Percentiles rank a stretch among this genome's conserved stretches.
Evolutionary conservation across 345 rosid species (phyloP).

Genomic region (Microthlaspi erraticum): DNA sequence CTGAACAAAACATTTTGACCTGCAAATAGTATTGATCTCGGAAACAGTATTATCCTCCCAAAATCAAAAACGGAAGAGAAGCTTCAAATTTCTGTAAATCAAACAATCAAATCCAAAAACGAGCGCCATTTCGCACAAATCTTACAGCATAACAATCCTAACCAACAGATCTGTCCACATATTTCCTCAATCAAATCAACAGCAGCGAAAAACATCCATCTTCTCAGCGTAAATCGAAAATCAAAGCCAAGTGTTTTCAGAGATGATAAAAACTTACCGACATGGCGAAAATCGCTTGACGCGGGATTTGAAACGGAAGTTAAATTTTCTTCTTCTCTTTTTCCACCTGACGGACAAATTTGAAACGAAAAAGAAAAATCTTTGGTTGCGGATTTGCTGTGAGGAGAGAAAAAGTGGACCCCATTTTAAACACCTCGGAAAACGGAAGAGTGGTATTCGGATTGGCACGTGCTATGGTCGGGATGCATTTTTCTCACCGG

Average conservation of each 20-base stretch:
- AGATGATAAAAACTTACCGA: slow-evolving; percentile 29
- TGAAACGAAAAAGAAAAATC: slow-evolving; percentile 33
- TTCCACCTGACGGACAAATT: slow-evolving; percentile 6
- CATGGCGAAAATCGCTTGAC: slow-evolving; percentile 33
- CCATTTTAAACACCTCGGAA: slow-evolving; percentile 26
- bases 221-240: background rate
- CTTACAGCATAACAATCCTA: background rate
- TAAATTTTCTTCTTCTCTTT: background rate
- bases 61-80: slow-evolving; percentile 1
- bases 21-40: background rate
- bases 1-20: background rate
- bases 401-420: slow-evolving; percentile 15
- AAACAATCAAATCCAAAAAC: background rate
- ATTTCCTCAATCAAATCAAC: slow-evolving; percentile 12
- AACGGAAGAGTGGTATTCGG: slow-evolving; percentile 40
- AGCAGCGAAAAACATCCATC: slow-evolving; percentile 15
- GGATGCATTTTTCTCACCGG: background rate
- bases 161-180: slow-evolving; percentile 39
- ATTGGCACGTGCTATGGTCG: slow-evolving; percentile 42
- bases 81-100: background rate
- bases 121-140: slow-evolving; percentile 20
- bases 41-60: slow-evolving; percentile 14
- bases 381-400: slow-evolving; percentile 35
- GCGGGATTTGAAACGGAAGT: slow-evolving; percentile 18
- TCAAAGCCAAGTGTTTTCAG: background rate